Base-by-base conservation (phyloP, 139 green algal genomes). In the Penium margaritaceum region DNA sequence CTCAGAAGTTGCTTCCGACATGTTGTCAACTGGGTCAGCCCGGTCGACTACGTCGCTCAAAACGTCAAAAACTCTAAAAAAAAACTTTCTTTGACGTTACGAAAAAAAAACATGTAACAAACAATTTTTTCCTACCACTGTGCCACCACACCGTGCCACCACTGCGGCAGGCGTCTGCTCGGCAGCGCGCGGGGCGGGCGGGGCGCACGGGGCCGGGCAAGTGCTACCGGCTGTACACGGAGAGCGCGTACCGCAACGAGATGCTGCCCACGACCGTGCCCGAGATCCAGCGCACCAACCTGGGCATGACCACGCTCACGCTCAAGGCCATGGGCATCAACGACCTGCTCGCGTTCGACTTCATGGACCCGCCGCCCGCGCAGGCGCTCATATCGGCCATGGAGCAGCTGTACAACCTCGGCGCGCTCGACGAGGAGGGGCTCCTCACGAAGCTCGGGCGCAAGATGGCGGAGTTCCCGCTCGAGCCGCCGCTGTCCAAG, bases 401-500 rank as follows among this genome's bases (percentile, higher is more conserved):
- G 71, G 91, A 97, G 81, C 84, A 93, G 84, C 86, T 98, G 67
- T 97, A 96, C 86, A 96, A 97, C 80, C 88, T 97, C 66, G 90
- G 89, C 1, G 93, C 92, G 5, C 83, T 96, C 32, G 92, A 96
- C 53, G 90, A 96, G 73, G 91, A 96, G 78, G 94, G 94, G 29
- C 79, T 98, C 84, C 88, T 98, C 9, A 98, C 93, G 29, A 82
- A 89, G 55, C 88, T 98, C 69, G 94, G 94, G 15, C 85, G 94
- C 60, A 97, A 97, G 79, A 98, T 98, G 94, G 94, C 94, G 0
- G 94, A 98, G 87, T 98, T 98, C 81, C 94, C 94, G 2, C 83
- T 99, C 27, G 94, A 97, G 81, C 94, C 94, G 5, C 93, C 91
- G 33, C 91, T 98, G 81, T 90, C 84, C 79, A 98, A 98, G 86